Base-by-base conservation (phyloP, 345 rosid genomes). In the Carallia brachiata region DNA sequence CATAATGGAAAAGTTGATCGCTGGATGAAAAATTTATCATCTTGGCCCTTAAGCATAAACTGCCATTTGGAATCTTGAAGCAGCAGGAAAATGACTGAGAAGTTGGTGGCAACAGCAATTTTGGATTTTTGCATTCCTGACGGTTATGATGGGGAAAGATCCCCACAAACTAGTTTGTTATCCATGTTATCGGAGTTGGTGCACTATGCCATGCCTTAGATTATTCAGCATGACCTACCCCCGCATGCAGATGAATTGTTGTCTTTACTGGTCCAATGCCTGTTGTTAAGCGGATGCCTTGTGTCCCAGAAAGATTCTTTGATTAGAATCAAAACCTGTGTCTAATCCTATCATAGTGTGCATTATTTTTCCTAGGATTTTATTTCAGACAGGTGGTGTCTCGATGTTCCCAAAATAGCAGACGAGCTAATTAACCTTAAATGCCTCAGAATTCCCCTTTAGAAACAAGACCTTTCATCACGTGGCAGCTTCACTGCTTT, bases 41-140 rank as follows among this genome's bases (percentile, higher is more conserved):
- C 36, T n/a, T 69, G 57, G 44, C 31, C n/a, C 1, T 30, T 34
- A 27, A 37, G n/a, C 16, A 37, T 39, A 44, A 40, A 70, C 53
- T 55, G 4, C 32, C 17, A 4, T 3, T 31, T 17, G 66, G 76
- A 60, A 66, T 59, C 70, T 64, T 65, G 70, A 57, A 47, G 36
- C 48, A 54, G 55, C 55, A 12, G 44, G 61, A 70, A 12, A 61
- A 50, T 53, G 23, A n/a, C 32, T 3, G 48, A 5, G 44, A 63
- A 3, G 61, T 27, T 19, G 65, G 32, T 34, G 67, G 67, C 36
- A 32, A 65, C 75, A 56, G 19, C 63, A 57, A 40, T 4, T 31
- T 47, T 65, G 56, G 75, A 27, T 15, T 27, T 34, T 12, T 72
- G 53, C 5, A 1, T 28, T 50, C 7, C 28, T 27, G 18, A 39